Evolutionary conservation across 257 asterid genomes (phyloP).

Genomic region (Solanum chilense): DNA sequence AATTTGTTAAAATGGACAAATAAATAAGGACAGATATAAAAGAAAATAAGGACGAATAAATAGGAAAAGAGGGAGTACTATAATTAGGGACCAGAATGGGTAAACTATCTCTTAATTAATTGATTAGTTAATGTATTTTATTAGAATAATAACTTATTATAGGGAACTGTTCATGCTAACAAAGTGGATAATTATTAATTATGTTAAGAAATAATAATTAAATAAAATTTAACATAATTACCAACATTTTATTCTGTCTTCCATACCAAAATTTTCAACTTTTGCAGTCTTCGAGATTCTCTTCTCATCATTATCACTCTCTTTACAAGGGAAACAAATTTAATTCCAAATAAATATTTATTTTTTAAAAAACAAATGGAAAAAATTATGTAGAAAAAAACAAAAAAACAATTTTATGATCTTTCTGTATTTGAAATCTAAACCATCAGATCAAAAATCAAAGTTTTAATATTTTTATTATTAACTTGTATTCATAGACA

Average conservation of each 20-base stretch:
- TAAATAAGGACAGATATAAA: no score
- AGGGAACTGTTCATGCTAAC: not conserved
- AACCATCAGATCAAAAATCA: conserved; percentile 21
- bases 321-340: not conserved
- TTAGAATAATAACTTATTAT: not conserved
- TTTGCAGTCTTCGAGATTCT: conserved; percentile 7
- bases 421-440: not conserved
- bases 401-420: not conserved
- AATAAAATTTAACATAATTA: not conserved
- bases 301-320: not conserved
- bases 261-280: not conserved
- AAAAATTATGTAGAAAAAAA: not conserved
- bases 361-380: not conserved
- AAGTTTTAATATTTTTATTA: not conserved
- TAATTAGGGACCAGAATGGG: not conserved
- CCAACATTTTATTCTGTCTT: conserved; percentile 3
- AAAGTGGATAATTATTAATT: not conserved
- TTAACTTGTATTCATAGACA: not conserved
- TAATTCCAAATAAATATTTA: not conserved
- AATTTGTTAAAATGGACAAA: fast-evolving
- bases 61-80: fast-evolving
- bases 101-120: not conserved
- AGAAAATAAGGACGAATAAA: no score
- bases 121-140: not conserved
- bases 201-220: not conserved